Evolutionary conservation across 1,284 basidiomycete genomes (phyloP), one percentile per base, ranked within the genome.

Genomic region (Cryptococcus jaspeensis): DNA sequence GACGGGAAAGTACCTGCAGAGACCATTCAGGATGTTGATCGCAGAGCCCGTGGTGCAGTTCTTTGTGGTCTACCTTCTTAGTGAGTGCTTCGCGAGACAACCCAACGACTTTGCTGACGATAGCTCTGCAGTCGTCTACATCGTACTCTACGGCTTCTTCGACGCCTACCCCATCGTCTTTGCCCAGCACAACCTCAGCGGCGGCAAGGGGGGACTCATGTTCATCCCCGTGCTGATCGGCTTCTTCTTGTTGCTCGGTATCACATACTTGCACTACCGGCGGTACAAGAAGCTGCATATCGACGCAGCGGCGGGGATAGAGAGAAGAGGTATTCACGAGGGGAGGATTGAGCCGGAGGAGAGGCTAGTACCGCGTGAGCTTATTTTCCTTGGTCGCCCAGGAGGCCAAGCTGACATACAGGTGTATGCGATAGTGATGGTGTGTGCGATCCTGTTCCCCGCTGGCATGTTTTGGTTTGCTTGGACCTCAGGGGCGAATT

Each of bases 111-210:
- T 20, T 23, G 32, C 36, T 50, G 28, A 50, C 39, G 12, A 5
- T 32, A 8, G 46, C 9, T 13, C n/a, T 20, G 7, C 45, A 68
- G 66, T 68, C 50, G 62, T 63, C 41, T 68, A 66, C 44, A 62
- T 58, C 13, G 55, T 58, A 25, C 55, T 68, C 15, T 68, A 66
- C 62, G 88, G 88, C 64, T 89, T 90, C 60, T 81, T 90, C 42
- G 81, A 88, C 42, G 86, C 88, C 8, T 89, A 87, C 81, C 70
- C 67, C 46, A 63, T 71, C 53, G 49, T 78, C 20, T 77, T 85
- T 49, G 41, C 63, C 7, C 64, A 70, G 16, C 72, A 73, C 47
- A 59, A 62, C 44, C 50, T 75, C 18, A 53, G 56, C 12, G 37
- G 66, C 12, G 80, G 78, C 35, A 76, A 81, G 3, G 80, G 89